Evolutionary conservation across 768 basidiomycete genomes (phyloP), one percentile per base, ranked within the genome.

Genomic region (Mycena vitilis): DNA sequence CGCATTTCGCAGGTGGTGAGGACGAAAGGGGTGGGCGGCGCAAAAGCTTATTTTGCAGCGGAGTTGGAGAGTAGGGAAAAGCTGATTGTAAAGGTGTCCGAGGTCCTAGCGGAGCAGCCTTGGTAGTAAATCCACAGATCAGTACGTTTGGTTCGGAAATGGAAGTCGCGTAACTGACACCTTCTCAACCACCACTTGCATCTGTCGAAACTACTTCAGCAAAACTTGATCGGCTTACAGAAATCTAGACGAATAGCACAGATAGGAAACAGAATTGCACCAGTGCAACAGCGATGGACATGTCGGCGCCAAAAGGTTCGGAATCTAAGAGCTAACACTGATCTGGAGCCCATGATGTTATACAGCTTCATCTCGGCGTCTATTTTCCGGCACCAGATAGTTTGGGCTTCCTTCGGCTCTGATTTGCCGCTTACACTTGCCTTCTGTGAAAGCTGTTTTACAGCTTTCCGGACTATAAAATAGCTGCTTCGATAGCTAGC

Each of bases 71-170:
- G 77, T 52, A 76, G 78, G 53, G 78, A 87, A 54, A 83, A 84
- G 71, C 68, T 89, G 55, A 78, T 86, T 2, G 81, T 90, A 30
- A 87, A 88, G 69, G 74, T 84, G 9, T 81, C 82, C 3, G 86
- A 89, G 56, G 79, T 85, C 10, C 74, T 88, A 61, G 88, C 87
- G 1, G 87, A 85, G 69, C 88, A 90, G 66, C 85, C 87, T 0
- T 89, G 88, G 65, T 87, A 73, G 77, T 62, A 54, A 34, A 55
- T 34, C 38, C 23, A 2, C 38, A 12, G 38, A 40, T 56, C 55
- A 56, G 56, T 44, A 18, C 56, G 34, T 58, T 58, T 56, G 7
- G 56, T 42, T 30, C 20, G 11, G 56, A 20, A 20, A 34, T 15
- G 23, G 5, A 36, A n/a, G 52, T 15, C n/a, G 40, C 55, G 38